phyloP scores from a whole-genome alignment of 2,329 filamentous ascomycete species.

The Colletotrichum sp. region DNA sequence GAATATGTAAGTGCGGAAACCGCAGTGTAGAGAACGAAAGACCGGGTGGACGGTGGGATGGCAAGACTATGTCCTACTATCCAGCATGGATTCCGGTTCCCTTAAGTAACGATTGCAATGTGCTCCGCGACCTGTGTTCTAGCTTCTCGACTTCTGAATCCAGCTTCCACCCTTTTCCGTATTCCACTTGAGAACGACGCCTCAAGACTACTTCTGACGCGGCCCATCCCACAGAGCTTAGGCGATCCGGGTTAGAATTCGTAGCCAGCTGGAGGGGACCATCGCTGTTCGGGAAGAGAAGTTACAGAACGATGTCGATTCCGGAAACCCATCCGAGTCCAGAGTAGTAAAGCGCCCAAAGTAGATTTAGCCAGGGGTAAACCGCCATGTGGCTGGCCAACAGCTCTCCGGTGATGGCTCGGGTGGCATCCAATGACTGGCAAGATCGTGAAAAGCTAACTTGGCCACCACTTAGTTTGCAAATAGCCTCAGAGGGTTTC shows the following conservation, averaged over 20 bases:
- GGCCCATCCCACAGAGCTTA: neutral
- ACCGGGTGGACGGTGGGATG: neutral
- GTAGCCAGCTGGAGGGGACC: neutral
- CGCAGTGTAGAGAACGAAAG: neutral
- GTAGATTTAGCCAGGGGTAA: neutral
- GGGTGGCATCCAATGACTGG: neutral
- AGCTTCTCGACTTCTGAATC: neutral
- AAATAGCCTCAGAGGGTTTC: neutral
- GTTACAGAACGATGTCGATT: neutral
- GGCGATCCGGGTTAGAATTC: neutral
- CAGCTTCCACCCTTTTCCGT: neutral
- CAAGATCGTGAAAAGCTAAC: neutral
- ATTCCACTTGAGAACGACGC: neutral
- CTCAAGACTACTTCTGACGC: neutral
- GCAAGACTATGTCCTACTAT: neutral
- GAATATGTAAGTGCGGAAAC: neutral
- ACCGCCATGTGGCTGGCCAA: neutral
- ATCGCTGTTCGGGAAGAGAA: neutral
- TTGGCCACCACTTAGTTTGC: neutral
- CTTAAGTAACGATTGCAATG: neutral
- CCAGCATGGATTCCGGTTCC: neutral
- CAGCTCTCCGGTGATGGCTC: neutral
- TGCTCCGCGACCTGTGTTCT: neutral
- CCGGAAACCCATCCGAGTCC: neutral
- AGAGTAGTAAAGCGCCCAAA: neutral